A percentile compares a stretch with the other conserved stretches of the same genome.
These are phyloP conservation scores for Antarctomyces pellizariae DNA, from an alignment of 495 filamentous ascomycete species.

Conservation along the genomic window DNA sequence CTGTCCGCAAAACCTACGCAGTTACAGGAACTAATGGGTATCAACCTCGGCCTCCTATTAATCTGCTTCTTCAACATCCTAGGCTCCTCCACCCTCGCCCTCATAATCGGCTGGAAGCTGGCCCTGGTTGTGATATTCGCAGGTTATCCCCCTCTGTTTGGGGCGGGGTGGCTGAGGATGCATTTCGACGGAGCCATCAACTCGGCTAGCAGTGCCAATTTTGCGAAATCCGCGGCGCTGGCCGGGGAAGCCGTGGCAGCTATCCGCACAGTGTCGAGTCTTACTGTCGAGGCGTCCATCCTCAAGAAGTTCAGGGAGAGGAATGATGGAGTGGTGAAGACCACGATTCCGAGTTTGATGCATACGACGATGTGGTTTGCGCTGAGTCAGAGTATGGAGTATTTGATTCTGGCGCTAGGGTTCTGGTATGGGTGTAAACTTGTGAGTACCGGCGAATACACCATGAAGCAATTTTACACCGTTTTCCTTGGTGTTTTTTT, in stretches of 20 bases:
- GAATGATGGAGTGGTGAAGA: conserved; percentile 13
- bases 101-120: conserved; percentile 39
- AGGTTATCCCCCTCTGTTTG: conserved; percentile 26
- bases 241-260: conserved; percentile 26
- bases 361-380: conserved; percentile 29
- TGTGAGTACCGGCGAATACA: conserved; percentile 30
- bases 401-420: conserved; percentile 35
- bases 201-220: conserved; percentile 25
- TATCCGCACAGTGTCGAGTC: conserved; percentile 29
- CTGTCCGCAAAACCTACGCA: conserved; percentile 34
- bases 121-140: conserved; percentile 29
- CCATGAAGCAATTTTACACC: conserved; percentile 37
- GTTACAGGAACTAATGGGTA: conserved; percentile 35
- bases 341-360: conserved; percentile 6
- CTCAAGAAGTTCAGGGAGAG: conserved; percentile 17
- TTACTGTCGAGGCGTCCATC: conserved; percentile 23
- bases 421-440: conserved; percentile 42
- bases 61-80: conserved; percentile 19
- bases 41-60: conserved; percentile 18
- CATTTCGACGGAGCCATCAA: conserved; percentile 32
- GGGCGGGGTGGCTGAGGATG: conserved; percentile 29
- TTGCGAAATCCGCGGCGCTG: conserved; percentile 25
- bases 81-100: conserved; percentile 25
- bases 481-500: conserved; percentile 34
- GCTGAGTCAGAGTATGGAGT: conserved; percentile 25